Evolutionary conservation across 495 filamentous ascomycete species (phyloP).

Genomic region (Penicillium diatomitis): DNA sequence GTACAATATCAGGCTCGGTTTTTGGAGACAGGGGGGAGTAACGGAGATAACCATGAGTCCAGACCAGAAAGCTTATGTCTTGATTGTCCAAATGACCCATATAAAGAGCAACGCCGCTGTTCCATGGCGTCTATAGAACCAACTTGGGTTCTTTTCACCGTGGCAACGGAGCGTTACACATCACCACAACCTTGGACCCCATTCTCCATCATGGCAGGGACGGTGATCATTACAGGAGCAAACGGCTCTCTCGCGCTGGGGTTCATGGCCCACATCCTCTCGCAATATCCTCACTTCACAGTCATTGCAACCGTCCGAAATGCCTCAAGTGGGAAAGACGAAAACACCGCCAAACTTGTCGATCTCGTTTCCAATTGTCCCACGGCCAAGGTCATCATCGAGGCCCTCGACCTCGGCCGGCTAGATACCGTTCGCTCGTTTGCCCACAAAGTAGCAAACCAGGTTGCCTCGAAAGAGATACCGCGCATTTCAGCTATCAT

Average conservation of each 20-base stretch:
- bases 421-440: constrained; percentile 30
- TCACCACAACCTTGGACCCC: background rate
- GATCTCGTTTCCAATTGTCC: constrained; percentile 22
- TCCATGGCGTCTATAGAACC: no score
- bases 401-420: constrained; percentile 30
- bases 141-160: no score
- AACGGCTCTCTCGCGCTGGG: constrained; percentile 40
- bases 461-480: constrained; percentile 21
- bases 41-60: no score
- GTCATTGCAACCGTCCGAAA: constrained; percentile 36
- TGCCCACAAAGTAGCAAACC: constrained; percentile 16
- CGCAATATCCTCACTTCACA: constrained; percentile 25
- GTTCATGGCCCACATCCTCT: constrained; percentile 30
- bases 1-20: no score
- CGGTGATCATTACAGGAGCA: constrained; percentile 40
- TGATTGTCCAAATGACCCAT: no score
- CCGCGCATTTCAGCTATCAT: constrained; percentile 32
- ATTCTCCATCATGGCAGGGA: constrained; percentile 17
- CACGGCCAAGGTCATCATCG: constrained; percentile 24
- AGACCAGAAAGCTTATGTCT: no score
- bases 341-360: constrained; percentile 33
- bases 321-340: constrained; percentile 21
- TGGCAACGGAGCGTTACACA: no score
- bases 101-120: no score
- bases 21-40: no score